These are phyloP conservation scores for Penicillium oxalicum DNA, from an alignment of 2,329 filamentous ascomycete genomes.

Conservation along the genomic window DNA sequence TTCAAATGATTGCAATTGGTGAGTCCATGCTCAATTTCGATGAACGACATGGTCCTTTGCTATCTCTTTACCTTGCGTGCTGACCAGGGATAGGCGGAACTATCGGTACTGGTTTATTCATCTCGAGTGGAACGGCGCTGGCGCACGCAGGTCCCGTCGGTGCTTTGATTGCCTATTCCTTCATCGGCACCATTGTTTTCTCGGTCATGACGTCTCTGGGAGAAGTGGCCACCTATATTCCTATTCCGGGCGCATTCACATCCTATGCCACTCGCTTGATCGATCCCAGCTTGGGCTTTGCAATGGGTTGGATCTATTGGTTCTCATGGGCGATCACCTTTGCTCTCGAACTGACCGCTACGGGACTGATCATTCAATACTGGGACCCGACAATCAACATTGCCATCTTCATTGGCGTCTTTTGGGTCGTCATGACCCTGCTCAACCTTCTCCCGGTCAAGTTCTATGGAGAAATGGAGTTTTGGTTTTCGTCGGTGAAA, in stretches of 20 bases:
- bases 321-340: slow-evolving; percentile 12
- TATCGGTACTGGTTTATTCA: slow-evolving; percentile 15
- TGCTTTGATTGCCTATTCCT: slow-evolving; percentile 8
- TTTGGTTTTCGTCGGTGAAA: slow-evolving; percentile 11
- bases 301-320: slow-evolving; percentile 15
- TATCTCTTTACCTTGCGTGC: background rate
- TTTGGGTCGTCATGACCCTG: slow-evolving; percentile 9
- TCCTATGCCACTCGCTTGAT: slow-evolving; percentile 10
- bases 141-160: slow-evolving; percentile 9
- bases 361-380: slow-evolving; percentile 12
- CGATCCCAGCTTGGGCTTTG: slow-evolving; percentile 12
- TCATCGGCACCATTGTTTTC: slow-evolving; percentile 11
- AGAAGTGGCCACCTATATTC: slow-evolving; percentile 12
- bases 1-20: slow-evolving; percentile 4
- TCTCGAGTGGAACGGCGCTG: slow-evolving; percentile 9
- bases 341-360: slow-evolving; percentile 10
- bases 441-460: slow-evolving; percentile 10
- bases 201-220: slow-evolving; percentile 12
- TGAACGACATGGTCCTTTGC: no score
- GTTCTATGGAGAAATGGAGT: slow-evolving; percentile 13
- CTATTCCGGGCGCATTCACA: slow-evolving; percentile 10
- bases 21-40: background rate
- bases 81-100: slow-evolving; percentile 3
- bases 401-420: slow-evolving; percentile 8
- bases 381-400: slow-evolving; percentile 9